Percentiles rank a stretch among this genome's conserved stretches.
These are phyloP conservation scores for Pestalotiopsis sp. DNA, from an alignment of 2,329 filamentous ascomycete genomes.

Conservation along the genomic window DNA sequence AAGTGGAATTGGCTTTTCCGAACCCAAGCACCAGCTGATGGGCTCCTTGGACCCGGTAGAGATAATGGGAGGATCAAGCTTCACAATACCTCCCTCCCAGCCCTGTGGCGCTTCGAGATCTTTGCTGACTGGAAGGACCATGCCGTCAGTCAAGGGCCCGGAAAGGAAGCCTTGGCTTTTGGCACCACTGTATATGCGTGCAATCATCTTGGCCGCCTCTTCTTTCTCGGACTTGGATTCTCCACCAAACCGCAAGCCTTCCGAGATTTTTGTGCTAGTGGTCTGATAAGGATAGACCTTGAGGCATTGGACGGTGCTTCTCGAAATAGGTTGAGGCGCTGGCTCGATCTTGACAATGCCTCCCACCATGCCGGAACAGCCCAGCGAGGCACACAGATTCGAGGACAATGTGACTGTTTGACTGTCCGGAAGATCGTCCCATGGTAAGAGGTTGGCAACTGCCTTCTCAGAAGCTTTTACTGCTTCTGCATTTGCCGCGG, in stretches of 20 bases:
- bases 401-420: constrained; percentile 80
- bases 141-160: constrained; percentile 87
- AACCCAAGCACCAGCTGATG: constrained; percentile 73
- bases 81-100: constrained; percentile 84
- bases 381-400: constrained; percentile 73
- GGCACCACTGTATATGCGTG: constrained; percentile 67
- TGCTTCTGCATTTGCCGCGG: constrained; percentile 56
- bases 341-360: constrained; percentile 86
- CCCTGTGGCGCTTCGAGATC: constrained; percentile 56
- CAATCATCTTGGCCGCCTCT: constrained; percentile 71
- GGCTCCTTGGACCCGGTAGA: constrained; percentile 43
- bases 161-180: constrained; percentile 65
- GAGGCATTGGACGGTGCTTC: constrained; percentile 64
- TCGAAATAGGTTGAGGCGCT: constrained; percentile 71
- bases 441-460: constrained; percentile 73
- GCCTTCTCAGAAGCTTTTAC: constrained; percentile 65
- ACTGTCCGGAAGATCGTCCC: constrained; percentile 85
- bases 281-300: constrained; percentile 81
- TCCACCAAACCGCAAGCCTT: constrained; percentile 82
- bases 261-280: constrained; percentile 53
- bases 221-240: constrained; percentile 84
- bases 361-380: constrained; percentile 74
- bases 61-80: constrained; percentile 65
- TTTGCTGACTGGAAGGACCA: constrained; percentile 66
- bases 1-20: constrained; percentile 72